Evolutionary conservation across 495 filamentous ascomycete species (phyloP).

Genomic region (Monascus purpureus): DNA sequence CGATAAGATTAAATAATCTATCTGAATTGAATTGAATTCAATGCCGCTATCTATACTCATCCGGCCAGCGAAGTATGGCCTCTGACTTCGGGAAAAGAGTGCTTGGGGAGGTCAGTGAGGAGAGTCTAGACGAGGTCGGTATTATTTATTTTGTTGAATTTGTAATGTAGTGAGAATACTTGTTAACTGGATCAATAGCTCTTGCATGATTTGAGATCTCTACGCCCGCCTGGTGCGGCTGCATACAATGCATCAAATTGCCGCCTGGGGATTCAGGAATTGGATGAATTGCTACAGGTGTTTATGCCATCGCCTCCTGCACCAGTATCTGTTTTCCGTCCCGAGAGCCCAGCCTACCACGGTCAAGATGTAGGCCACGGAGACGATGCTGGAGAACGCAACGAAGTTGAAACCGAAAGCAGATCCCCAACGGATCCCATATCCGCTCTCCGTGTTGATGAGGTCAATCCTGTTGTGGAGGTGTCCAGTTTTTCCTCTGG

Average conservation of each 20-base stretch:
- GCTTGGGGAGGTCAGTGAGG: slow-evolving; percentile 50
- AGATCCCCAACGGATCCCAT: no score
- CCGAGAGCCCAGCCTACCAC: no score
- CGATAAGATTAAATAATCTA: no score
- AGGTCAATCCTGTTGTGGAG: slow-evolving; percentile 36
- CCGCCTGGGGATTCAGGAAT: slow-evolving; percentile 25
- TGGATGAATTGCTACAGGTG: slow-evolving; percentile 36
- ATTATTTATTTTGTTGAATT: not conserved
- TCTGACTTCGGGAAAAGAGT: slow-evolving; percentile 43
- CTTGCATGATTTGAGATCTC: slow-evolving; percentile 29
- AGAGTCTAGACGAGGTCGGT: slow-evolving; percentile 51
- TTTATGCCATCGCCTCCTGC: slow-evolving; percentile 17
- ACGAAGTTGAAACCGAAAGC: no score
- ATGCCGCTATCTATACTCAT: not conserved
- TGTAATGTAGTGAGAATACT: slow-evolving; percentile 1
- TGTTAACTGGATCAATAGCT: slow-evolving; percentile 14
- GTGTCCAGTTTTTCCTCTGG: slow-evolving; percentile 39
- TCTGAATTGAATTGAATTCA: not conserved
- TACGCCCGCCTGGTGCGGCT: slow-evolving; percentile 5
- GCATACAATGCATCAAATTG: slow-evolving; percentile 3
- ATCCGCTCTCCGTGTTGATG: slow-evolving; percentile 7
- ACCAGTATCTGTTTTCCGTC: not conserved
- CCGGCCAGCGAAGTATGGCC: slow-evolving; percentile 13
- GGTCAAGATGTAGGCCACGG: no score
- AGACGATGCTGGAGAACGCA: no score